Conservation (phyloP, 768 basidiomycete genomes). For the Serpula lacrymans region DNA sequence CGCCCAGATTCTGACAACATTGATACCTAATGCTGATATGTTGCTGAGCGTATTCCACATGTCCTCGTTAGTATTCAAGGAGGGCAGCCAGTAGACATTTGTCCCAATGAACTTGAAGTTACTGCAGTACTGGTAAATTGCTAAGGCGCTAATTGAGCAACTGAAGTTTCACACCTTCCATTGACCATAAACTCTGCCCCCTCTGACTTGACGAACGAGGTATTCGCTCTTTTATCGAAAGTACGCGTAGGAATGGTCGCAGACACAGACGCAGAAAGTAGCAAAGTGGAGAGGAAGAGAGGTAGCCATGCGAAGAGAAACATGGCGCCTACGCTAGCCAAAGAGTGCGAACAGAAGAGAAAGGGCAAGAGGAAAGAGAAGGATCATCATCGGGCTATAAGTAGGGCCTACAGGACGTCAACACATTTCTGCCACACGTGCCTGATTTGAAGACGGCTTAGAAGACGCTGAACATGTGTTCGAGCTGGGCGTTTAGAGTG, state of each 20-base stretch:
- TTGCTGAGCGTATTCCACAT: slow-evolving; percentile 55
- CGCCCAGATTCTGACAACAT: slow-evolving; percentile 65
- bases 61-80: slow-evolving; percentile 51
- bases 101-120: slow-evolving; percentile 48
- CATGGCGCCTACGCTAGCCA: slow-evolving; percentile 28
- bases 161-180: slow-evolving; percentile 39
- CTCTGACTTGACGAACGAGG: slow-evolving; percentile 43
- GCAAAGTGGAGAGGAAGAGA: slow-evolving; percentile 23
- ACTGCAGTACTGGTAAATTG: slow-evolving; percentile 29
- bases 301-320: slow-evolving; percentile 26
- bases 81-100: slow-evolving; percentile 64
- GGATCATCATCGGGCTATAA: slow-evolving; percentile 15
- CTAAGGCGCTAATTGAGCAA: background rate
- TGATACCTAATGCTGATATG: slow-evolving; percentile 54
- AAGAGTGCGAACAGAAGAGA: slow-evolving; percentile 1
- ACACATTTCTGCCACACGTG: slow-evolving; percentile 12
- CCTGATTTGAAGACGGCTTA: slow-evolving; percentile 3
- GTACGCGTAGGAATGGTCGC: slow-evolving; percentile 32
- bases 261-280: slow-evolving; percentile 27
- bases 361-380: slow-evolving; percentile 1
- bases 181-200: slow-evolving; percentile 51
- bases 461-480: slow-evolving; percentile 5
- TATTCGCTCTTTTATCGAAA: slow-evolving; percentile 23
- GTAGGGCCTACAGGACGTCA: background rate
- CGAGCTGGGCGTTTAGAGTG: slow-evolving; percentile 1